These are phyloP conservation scores for Yamadazyma sp. DNA, from an alignment of 1,139 yeast genomes.

Conservation along the genomic window DNA sequence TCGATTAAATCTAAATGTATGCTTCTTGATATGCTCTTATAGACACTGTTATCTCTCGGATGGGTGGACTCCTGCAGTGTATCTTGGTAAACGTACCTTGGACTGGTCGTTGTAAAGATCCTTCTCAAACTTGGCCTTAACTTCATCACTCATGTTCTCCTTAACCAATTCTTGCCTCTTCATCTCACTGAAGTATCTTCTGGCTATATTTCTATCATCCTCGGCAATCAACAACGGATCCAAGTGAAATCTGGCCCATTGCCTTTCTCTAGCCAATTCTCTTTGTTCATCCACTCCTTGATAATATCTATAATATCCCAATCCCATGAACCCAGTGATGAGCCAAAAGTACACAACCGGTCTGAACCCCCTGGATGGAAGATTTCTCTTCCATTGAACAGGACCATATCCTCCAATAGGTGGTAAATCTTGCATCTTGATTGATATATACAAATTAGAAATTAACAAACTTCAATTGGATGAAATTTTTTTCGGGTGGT, in stretches of 20 bases:
- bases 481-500: slow-evolving; percentile 11
- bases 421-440: slow-evolving; percentile 73
- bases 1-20: too few species aligned
- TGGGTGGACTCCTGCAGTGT: slow-evolving; percentile 43
- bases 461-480: slow-evolving; percentile 16
- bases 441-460: slow-evolving; percentile 8
- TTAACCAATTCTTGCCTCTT: slow-evolving; percentile 62
- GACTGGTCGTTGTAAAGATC: slow-evolving; percentile 47
- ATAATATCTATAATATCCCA: slow-evolving; percentile 69
- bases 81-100: slow-evolving; percentile 46
- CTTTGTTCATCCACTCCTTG: slow-evolving; percentile 74
- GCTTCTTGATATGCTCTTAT: too few species aligned
- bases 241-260: slow-evolving; percentile 74
- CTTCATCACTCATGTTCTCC: slow-evolving; percentile 43
- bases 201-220: slow-evolving; percentile 74
- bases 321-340: slow-evolving; percentile 60
- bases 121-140: slow-evolving; percentile 41
- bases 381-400: slow-evolving; percentile 85
- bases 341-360: slow-evolving; percentile 72
- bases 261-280: slow-evolving; percentile 73
- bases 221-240: slow-evolving; percentile 81
- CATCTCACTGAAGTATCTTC: slow-evolving; percentile 68
- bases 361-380: slow-evolving; percentile 83
- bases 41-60: slow-evolving; percentile 20
- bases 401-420: slow-evolving; percentile 87